Conservation (phyloP, 2,329 filamentous ascomycete species). For the Aspergillus tubingensis region DNA sequence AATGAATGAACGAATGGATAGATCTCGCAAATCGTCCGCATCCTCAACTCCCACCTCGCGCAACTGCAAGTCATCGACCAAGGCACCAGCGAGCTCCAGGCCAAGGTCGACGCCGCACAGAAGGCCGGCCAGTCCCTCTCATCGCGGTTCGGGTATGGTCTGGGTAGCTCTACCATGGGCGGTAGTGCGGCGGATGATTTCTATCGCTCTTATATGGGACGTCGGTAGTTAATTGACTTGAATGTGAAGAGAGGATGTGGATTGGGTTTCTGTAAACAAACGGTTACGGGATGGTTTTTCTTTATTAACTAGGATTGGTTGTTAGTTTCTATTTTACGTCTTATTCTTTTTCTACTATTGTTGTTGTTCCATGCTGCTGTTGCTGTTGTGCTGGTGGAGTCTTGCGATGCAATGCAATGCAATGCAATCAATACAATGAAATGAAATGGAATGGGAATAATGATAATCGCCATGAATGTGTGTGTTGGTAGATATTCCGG, state of each 20-base stretch:
- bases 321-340: neutral
- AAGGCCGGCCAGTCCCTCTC: constrained; percentile 67
- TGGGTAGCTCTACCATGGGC: constrained; percentile 41
- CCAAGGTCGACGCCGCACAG: constrained; percentile 79
- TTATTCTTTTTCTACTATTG: neutral
- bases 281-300: constrained; percentile 4
- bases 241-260: no score
- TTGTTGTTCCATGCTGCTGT: neutral
- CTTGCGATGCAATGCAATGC: neutral
- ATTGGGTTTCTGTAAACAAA: constrained; percentile 1
- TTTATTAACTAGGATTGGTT: neutral
- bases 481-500: neutral
- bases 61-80: constrained; percentile 93
- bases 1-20: constrained; percentile 39
- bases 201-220: constrained; percentile 82
- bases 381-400: neutral
- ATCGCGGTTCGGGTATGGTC: constrained; percentile 39
- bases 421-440: neutral
- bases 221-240: constrained; percentile 53
- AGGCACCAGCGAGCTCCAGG: constrained; percentile 76
- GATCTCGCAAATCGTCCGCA: constrained; percentile 92
- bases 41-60: constrained; percentile 88
- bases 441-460: neutral
- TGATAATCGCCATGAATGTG: constrained; percentile 1
- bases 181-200: constrained; percentile 73